These are phyloP conservation scores for Aspergillus puulaauensis DNA, from an alignment of 2,329 filamentous ascomycete species.

Conservation along the genomic window DNA sequence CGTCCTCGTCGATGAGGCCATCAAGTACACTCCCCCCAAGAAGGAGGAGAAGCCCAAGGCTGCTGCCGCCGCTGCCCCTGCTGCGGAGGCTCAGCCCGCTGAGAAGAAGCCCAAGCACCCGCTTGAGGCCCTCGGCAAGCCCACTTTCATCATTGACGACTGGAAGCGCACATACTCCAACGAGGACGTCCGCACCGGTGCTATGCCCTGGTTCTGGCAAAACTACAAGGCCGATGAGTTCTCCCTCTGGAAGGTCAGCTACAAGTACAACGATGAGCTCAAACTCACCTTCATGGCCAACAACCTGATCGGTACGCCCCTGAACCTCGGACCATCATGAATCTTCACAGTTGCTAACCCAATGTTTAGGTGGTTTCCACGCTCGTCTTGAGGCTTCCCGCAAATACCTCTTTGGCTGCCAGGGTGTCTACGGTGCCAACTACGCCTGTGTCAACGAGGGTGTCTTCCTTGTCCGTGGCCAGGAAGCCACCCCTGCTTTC, in stretches of 20 bases:
- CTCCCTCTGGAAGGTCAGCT: constrained; percentile 90
- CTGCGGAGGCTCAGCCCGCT: constrained; percentile 56
- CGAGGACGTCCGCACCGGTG: constrained; percentile 75
- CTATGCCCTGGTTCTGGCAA: constrained; percentile 98
- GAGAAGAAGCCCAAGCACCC: constrained; percentile 93
- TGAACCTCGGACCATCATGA: background rate
- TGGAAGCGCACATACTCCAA: constrained; percentile 99
- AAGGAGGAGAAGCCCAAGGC: constrained; percentile 64
- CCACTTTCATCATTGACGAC: constrained; percentile 85
- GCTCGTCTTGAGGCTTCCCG: constrained; percentile 93
- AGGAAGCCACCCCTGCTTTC: constrained; percentile 82
- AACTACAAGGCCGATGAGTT: constrained; percentile 92
- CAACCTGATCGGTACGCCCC: constrained; percentile 77
- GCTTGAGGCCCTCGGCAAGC: constrained; percentile 76
- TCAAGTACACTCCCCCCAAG: constrained; percentile 74
- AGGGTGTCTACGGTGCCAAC: constrained; percentile 83
- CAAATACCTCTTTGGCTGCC: constrained; percentile 94
- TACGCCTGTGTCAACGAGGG: constrained; percentile 90
- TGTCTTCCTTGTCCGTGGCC: constrained; percentile 91
- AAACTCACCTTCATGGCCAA: constrained; percentile 98
- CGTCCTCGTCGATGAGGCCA: constrained; percentile 76
- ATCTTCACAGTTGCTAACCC: background rate
- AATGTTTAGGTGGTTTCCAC: constrained; percentile 75
- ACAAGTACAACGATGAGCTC: constrained; percentile 99
- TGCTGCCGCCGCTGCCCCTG: constrained; percentile 60